Base-by-base conservation (phyloP, 176 grass and related monocot species). In the Raddia guianensis region DNA sequence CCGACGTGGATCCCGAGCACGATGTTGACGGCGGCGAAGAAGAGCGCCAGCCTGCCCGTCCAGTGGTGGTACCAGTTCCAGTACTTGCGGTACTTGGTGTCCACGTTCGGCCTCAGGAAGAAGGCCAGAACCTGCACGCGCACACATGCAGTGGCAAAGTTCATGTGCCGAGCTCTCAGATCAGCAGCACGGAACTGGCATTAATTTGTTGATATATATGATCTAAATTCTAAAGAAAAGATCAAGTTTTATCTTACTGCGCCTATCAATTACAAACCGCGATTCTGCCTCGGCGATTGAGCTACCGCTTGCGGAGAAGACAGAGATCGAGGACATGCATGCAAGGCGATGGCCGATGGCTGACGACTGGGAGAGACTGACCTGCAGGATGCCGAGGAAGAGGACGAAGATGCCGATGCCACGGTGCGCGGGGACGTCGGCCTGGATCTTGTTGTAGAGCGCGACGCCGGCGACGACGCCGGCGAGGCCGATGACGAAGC, bases 11-110 rank as follows among this genome's bases (percentile, higher is more conserved):
- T 99, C 57, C 97, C 97, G 5, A 95, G 83, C 47, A 93, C 89
- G 27, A 99, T 91, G 52, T 99, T 99, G 44, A 99, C 91, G 12
- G 93, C 80, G 5, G 97, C 87, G 47, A 95, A 91, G 86, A 99
- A 93, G 11, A 99, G 90, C 21, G 56, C 65, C 9, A 99, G 80
- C 87, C 93, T 77, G 10, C 97, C 97, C 1, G 69, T 76, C 93
- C 92, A 96, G 50, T 90, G 87, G 82, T 99, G 97, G 73, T 93
- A 99, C 97, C 93, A 93, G 72, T 96, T 96, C 97, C 93, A 99
- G 79, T 88, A 96, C 77, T 82, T 93, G 0, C 93, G 83, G 75
- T 87, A 83, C 76, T 96, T 99, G 8, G 97, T 88, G 33, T 96
- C 97, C 13, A 82, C 68, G 62, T 82, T 62, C 1, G 97, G 97